Evolutionary conservation across 768 basidiomycete genomes (phyloP).

Genomic region (Fomitopsis pulvina): DNA sequence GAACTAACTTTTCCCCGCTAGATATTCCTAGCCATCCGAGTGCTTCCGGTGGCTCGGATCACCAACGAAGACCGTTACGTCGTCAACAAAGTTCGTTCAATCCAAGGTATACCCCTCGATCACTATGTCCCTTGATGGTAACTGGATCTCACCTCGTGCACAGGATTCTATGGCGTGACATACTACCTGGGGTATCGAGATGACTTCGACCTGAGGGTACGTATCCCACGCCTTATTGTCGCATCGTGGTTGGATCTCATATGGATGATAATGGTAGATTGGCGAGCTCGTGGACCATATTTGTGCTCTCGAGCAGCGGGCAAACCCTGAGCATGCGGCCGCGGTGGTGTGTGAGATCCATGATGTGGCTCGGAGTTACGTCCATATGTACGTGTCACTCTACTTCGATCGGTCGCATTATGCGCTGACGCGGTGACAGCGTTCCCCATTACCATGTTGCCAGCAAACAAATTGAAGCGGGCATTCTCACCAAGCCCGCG

Average conservation of each 20-base stretch:
- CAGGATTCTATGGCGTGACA: constrained; percentile 56
- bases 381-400: constrained; percentile 49
- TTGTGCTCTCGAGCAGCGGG: constrained; percentile 38
- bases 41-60: constrained; percentile 46
- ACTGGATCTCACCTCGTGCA: not conserved
- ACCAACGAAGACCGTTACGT: constrained; percentile 44
- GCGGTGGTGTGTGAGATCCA: constrained; percentile 35
- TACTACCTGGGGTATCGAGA: constrained; percentile 63
- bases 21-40: constrained; percentile 57
- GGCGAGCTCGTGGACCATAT: constrained; percentile 46
- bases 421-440: constrained; percentile 22
- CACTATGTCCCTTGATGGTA: not conserved
- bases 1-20: constrained; percentile 15
- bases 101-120: constrained; percentile 35
- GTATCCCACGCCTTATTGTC: not conserved
- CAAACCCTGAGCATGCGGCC: constrained; percentile 27
- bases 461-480: constrained; percentile 30
- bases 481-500: constrained; percentile 26
- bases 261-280: constrained; percentile 26
- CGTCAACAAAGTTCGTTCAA: constrained; percentile 48
- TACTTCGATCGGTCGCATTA: not conserved
- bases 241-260: not conserved
- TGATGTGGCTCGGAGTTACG: constrained; percentile 32
- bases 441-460: constrained; percentile 54
- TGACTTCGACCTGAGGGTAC: constrained; percentile 40